Evolutionary conservation across 495 filamentous ascomycete genomes (phyloP).

Genomic region (Astrocystis sublimbata): DNA sequence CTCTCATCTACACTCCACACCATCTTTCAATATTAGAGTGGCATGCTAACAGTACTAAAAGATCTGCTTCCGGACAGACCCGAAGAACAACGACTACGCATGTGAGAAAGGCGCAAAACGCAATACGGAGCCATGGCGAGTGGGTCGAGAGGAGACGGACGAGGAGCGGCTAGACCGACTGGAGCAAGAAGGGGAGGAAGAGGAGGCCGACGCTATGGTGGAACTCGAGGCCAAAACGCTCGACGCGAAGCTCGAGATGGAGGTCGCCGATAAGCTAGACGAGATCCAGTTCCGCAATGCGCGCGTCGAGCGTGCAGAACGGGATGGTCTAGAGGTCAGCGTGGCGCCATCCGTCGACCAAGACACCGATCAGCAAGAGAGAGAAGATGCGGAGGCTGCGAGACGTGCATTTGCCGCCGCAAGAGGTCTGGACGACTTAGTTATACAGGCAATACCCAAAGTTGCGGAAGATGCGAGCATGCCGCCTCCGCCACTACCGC

Average conservation of each 20-base stretch:
- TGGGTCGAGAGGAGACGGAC: constrained; percentile 71
- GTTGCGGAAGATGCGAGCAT: constrained; percentile 36
- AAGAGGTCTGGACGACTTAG: constrained; percentile 44
- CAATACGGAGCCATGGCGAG: constrained; percentile 89
- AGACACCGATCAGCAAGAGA: constrained; percentile 64
- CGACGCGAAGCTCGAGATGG: constrained; percentile 97
- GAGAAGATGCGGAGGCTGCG: constrained; percentile 85
- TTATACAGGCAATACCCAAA: constrained; percentile 52
- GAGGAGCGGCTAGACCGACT: constrained; percentile 84
- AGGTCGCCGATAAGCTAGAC: constrained; percentile 91
- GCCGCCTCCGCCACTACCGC: constrained; percentile 38
- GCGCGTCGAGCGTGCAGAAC: constrained; percentile 71
- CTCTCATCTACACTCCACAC: background rate
- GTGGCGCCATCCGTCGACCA: constrained; percentile 52
- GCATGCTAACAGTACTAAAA: constrained; percentile 34
- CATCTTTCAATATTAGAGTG: background rate
- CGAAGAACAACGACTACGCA: constrained; percentile 89
- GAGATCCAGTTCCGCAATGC: constrained; percentile 93
- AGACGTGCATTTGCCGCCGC: constrained; percentile 71
- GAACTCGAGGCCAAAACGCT: constrained; percentile 84
- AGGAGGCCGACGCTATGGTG: constrained; percentile 81
- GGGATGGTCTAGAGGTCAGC: constrained; percentile 55
- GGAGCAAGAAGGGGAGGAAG: constrained; percentile 73
- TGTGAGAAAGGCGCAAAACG: constrained; percentile 83
- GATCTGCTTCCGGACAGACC: constrained; percentile 94